These are phyloP conservation scores for Helenozyma rhizophorensis DNA, from an alignment of 805 yeast genomes.

Conservation along the genomic window DNA sequence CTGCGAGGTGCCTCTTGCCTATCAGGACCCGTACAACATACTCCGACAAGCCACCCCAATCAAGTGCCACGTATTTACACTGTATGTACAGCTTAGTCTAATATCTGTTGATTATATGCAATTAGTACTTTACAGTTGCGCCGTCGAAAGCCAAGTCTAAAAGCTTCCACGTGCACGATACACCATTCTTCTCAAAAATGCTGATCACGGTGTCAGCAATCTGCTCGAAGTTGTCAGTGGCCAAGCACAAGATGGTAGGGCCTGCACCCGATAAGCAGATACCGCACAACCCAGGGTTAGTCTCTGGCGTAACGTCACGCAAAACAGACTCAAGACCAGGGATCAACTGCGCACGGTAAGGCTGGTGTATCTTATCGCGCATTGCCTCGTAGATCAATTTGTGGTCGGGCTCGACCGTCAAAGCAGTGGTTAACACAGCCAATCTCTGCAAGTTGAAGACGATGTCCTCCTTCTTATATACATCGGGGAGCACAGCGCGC, in stretches of 20 bases:
- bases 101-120: too few species aligned
- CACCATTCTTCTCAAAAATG: slow-evolving; percentile 61
- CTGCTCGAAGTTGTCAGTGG: slow-evolving; percentile 79
- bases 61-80: too few species aligned
- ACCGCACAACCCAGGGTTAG: slow-evolving; percentile 84
- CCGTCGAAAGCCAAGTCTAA: slow-evolving; percentile 88
- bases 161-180: slow-evolving; percentile 77
- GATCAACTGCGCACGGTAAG: slow-evolving; percentile 86
- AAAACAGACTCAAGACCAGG: slow-evolving; percentile 88
- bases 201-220: slow-evolving; percentile 74
- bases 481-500: slow-evolving; percentile 81
- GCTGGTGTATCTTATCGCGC: slow-evolving; percentile 97
- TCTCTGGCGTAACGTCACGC: slow-evolving; percentile 70
- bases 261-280: slow-evolving; percentile 98
- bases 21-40: too few species aligned
- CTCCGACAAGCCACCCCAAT: too few species aligned
- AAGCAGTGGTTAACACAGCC: slow-evolving; percentile 88
- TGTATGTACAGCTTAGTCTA: too few species aligned
- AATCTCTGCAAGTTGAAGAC: slow-evolving; percentile 91
- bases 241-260: slow-evolving; percentile 91
- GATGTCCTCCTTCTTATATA: slow-evolving; percentile 74
- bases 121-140: slow-evolving; percentile 45
- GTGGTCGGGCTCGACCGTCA: slow-evolving; percentile 79
- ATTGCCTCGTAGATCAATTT: slow-evolving; percentile 85
- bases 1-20: too few species aligned